These are phyloP conservation scores for Yueomyces sinensis DNA, from an alignment of 805 yeast genomes.

Conservation along the genomic window DNA sequence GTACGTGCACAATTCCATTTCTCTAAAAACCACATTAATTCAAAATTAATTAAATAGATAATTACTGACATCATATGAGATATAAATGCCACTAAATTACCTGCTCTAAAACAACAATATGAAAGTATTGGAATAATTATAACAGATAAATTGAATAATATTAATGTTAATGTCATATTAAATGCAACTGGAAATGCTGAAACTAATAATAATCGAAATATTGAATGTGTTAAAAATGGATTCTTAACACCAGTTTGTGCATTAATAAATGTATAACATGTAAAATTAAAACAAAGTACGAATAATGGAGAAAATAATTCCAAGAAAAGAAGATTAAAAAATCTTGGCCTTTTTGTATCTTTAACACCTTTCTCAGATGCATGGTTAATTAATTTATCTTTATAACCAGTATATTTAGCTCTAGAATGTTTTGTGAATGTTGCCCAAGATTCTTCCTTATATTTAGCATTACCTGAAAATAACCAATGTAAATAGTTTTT, in stretches of 20 bases:
- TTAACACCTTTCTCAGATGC: conserved; percentile 49
- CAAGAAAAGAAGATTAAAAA: conserved; percentile 64
- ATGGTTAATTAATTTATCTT: conserved; percentile 56
- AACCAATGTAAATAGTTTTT: conserved; percentile 59
- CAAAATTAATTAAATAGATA: conserved; percentile 42
- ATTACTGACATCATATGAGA: conserved; percentile 44
- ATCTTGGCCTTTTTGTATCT: conserved; percentile 62
- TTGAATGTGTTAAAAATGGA: conserved; percentile 40
- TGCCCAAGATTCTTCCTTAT: conserved; percentile 69
- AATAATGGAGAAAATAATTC: conserved; percentile 66
- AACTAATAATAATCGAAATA: conserved; percentile 46
- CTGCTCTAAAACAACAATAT: conserved; percentile 31
- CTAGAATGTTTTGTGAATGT: conserved; percentile 62
- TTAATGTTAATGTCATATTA: conserved; percentile 19
- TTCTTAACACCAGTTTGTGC: conserved; percentile 69
- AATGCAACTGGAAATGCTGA: conserved; percentile 36
- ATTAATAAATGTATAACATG: conserved; percentile 71
- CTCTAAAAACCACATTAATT: conserved; percentile 53
- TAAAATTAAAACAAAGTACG: conserved; percentile 52
- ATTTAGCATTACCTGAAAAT: conserved; percentile 59
- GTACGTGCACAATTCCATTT: conserved; percentile 51
- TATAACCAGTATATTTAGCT: conserved; percentile 86
- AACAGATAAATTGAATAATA: conserved; percentile 32
- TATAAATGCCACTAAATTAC: conserved; percentile 39
- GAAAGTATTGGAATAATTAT: conserved; percentile 36